These are phyloP conservation scores for Schwanniomyces sp. DNA, from an alignment of 805 yeast species.

Conservation along the genomic window DNA sequence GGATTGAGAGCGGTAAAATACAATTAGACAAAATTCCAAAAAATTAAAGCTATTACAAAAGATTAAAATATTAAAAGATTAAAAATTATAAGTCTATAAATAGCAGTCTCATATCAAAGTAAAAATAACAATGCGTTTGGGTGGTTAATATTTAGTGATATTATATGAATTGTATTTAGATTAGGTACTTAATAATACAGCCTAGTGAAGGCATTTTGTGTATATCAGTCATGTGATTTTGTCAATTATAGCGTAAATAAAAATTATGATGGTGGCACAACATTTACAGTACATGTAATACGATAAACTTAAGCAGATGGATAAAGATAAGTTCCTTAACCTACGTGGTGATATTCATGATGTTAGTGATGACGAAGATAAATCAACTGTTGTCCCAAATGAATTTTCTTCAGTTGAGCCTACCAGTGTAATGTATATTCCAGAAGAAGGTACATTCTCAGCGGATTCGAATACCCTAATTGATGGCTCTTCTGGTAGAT, in stretches of 20 bases:
- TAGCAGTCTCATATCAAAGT: too few species aligned
- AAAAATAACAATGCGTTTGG: too few species aligned
- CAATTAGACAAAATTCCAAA: slow-evolving; percentile 46
- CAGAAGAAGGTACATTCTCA: slow-evolving; percentile 30
- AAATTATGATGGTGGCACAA: neutral
- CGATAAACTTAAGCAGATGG: neutral
- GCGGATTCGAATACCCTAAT: slow-evolving; percentile 27
- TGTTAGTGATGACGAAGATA: slow-evolving; percentile 10
- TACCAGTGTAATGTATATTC: slow-evolving; percentile 26
- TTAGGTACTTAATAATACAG: neutral
- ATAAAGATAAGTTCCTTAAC: neutral
- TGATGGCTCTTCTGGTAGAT: slow-evolving; percentile 27
- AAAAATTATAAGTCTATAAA: too few species aligned
- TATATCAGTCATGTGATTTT: neutral
- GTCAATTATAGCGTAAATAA: neutral
- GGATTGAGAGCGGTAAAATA: slow-evolving; percentile 71
- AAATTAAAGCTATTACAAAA: slow-evolving; percentile 8
- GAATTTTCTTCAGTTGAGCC: slow-evolving; percentile 12
- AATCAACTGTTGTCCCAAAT: slow-evolving; percentile 10
- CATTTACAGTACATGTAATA: neutral
- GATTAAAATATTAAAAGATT: neutral
- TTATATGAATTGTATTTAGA: neutral
- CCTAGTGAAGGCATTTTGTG: neutral
- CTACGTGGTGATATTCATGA: neutral
- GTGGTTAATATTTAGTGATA: too few species aligned